These are phyloP conservation scores for Hypoxylon sp. DNA, from an alignment of 2,329 filamentous ascomycete species.

Conservation along the genomic window DNA sequence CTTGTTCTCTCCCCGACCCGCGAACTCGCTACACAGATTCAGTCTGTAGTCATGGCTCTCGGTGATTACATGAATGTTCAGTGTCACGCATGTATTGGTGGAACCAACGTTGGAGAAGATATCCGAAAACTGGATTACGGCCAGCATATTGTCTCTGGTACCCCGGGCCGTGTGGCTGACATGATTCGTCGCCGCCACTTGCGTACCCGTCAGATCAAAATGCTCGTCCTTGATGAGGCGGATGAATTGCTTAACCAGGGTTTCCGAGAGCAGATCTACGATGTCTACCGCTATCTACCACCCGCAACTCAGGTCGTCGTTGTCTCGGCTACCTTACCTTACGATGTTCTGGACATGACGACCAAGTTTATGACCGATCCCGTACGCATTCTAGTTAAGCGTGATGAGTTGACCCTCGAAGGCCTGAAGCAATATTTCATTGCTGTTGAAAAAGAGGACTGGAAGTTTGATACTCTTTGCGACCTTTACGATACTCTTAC, in stretches of 20 bases:
- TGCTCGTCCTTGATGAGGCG: constrained; percentile 74
- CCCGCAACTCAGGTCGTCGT: constrained; percentile 99
- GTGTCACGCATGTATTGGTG: constrained; percentile 98
- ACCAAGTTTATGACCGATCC: constrained; percentile 99
- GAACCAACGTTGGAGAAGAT: constrained; percentile 97
- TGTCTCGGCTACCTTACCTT: constrained; percentile 94
- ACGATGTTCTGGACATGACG: constrained; percentile 99
- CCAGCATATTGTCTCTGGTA: constrained; percentile 97
- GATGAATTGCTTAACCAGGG: constrained; percentile 86
- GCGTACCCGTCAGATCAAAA: constrained; percentile 74
- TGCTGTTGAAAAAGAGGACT: constrained; percentile 98
- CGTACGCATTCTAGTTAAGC: constrained; percentile 96
- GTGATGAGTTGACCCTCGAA: constrained; percentile 97
- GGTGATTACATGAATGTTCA: constrained; percentile 99
- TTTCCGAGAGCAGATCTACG: constrained; percentile 98
- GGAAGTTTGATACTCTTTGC: constrained; percentile 99
- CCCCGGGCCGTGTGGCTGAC: constrained; percentile 88
- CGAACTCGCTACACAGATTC: constrained; percentile 97
- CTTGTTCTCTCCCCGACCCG: constrained; percentile 96
- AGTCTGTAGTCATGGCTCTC: constrained; percentile 99
- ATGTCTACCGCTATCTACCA: constrained; percentile 96
- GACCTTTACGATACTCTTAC: constrained; percentile 99
- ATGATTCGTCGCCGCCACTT: constrained; percentile 73
- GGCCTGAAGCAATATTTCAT: constrained; percentile 99
- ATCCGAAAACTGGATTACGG: constrained; percentile 98